Conservation (phyloP, 2,329 filamentous ascomycete species). For the Hymenoscyphus albidus region DNA sequence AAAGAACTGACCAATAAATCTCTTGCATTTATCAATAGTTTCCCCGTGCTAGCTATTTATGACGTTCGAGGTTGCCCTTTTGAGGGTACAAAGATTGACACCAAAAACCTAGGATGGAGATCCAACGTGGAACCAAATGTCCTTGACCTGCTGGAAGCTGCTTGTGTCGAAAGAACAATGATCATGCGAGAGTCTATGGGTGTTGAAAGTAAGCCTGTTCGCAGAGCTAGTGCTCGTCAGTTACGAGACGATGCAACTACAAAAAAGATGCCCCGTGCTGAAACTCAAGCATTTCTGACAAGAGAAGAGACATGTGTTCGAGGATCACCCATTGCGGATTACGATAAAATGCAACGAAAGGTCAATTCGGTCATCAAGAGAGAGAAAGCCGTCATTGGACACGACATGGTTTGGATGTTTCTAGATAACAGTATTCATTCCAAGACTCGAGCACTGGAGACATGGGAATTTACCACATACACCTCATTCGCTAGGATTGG, state of each 20-base stretch:
- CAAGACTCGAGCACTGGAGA: slow-evolving; percentile 10
- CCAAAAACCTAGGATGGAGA: slow-evolving; percentile 27
- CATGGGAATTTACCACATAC: slow-evolving; percentile 27
- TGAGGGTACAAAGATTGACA: slow-evolving; percentile 9
- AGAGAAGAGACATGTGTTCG: slow-evolving; percentile 4
- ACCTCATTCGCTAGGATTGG: slow-evolving; percentile 26
- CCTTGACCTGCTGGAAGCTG: slow-evolving; percentile 22
- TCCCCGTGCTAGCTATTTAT: slow-evolving; percentile 33
- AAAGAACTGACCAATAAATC: slow-evolving; percentile 30
- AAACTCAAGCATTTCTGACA: slow-evolving; percentile 20
- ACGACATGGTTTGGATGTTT: slow-evolving; percentile 4
- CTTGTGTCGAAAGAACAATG: slow-evolving; percentile 23
- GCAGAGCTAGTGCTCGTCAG: slow-evolving; percentile 15
- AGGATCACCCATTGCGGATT: slow-evolving; percentile 4
- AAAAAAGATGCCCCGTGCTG: slow-evolving; percentile 18
- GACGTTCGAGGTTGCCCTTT: slow-evolving; percentile 30
- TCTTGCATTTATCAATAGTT: slow-evolving; percentile 31
- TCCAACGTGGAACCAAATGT: slow-evolving; percentile 15
- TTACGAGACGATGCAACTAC: slow-evolving; percentile 20
- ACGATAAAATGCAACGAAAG: slow-evolving; percentile 1
- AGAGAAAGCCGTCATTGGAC: neutral
- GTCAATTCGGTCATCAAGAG: neutral
- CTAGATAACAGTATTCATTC: neutral
- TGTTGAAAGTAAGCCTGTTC: slow-evolving; percentile 7
- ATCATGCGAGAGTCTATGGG: slow-evolving; percentile 15